These are phyloP conservation scores for Erodium maritimum DNA, from an alignment of 345 rosid species.

Conservation along the genomic window DNA sequence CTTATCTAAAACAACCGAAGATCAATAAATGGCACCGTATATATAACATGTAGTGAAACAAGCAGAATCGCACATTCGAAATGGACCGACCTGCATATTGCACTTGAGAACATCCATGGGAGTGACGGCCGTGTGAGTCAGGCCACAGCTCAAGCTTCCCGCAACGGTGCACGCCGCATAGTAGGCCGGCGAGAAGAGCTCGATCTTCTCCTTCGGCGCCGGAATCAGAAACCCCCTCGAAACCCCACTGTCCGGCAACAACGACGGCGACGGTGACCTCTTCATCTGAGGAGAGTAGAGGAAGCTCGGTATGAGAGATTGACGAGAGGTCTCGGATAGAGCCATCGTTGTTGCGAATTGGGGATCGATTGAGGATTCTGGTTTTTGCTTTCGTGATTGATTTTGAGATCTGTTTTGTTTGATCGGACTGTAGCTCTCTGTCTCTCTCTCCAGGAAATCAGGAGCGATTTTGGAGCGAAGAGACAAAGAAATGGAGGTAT, in stretches of 20 bases:
- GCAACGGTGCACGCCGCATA: conserved; percentile 25
- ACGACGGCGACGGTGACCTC: neutral
- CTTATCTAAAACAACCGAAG: too few species aligned
- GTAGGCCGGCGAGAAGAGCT: conserved; percentile 26
- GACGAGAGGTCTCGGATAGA: conserved; percentile 8
- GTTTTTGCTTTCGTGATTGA: too few species aligned
- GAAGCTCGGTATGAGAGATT: neutral
- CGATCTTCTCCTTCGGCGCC: conserved; percentile 19
- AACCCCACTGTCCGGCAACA: neutral
- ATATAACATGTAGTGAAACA: too few species aligned
- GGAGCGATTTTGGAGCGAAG: too few species aligned
- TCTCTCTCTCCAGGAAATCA: neutral
- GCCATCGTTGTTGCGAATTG: conserved; percentile 3
- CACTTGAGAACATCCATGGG: conserved; percentile 33
- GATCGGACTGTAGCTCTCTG: neutral
- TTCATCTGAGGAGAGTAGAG: conserved; percentile 12
- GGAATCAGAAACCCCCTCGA: conserved; percentile 9
- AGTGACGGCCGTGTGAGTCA: conserved; percentile 26
- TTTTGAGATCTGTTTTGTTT: too few species aligned
- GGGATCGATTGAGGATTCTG: too few species aligned
- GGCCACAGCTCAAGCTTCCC: conserved; percentile 25
- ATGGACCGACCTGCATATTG: conserved; percentile 36
- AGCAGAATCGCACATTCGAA: too few species aligned
- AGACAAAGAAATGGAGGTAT: neutral
- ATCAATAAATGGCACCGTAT: too few species aligned